phyloP scores from a whole-genome alignment of 2,329 filamentous ascomycete genomes.

The Pestalotiopsis sp. region DNA sequence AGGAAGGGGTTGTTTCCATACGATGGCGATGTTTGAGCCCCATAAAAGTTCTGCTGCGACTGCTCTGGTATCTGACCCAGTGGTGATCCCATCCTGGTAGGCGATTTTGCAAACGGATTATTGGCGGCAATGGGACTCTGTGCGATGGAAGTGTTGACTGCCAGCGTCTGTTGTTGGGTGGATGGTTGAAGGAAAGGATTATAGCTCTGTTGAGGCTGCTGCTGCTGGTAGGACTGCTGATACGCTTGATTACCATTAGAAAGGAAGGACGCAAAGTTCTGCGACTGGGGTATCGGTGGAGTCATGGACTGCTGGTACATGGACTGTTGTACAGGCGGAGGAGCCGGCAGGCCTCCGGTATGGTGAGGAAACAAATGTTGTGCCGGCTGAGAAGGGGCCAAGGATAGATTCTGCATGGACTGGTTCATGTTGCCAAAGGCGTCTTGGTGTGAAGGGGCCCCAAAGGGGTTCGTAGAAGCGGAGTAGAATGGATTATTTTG shows the following conservation, averaged over 20 bases:
- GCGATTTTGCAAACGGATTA: conserved; percentile 33
- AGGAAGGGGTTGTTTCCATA: conserved; percentile 36
- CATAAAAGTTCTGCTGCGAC: conserved; percentile 37
- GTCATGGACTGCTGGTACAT: conserved; percentile 46
- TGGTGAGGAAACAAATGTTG: conserved; percentile 69
- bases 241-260: conserved; percentile 48
- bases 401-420: conserved; percentile 74
- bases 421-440: conserved; percentile 54
- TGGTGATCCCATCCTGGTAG: conserved; percentile 31
- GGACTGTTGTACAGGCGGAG: conserved; percentile 41
- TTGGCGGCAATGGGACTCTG: conserved; percentile 26
- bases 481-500: conserved; percentile 60
- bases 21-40: conserved; percentile 24
- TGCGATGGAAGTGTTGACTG: conserved; percentile 28
- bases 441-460: conserved; percentile 46
- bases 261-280: conserved; percentile 38
- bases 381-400: conserved; percentile 47
- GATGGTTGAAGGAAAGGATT: conserved; percentile 53
- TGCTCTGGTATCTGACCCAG: conserved; percentile 37
- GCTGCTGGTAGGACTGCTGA: conserved; percentile 15
- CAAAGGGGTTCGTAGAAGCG: conserved; percentile 78
- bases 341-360: conserved; percentile 62
- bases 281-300: conserved; percentile 43
- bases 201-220: conserved; percentile 43
- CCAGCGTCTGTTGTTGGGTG: conserved; percentile 32